These are phyloP conservation scores for Angomonas ambiguus DNA, from an alignment of 208 protist genomes.

Conservation along the genomic window DNA sequence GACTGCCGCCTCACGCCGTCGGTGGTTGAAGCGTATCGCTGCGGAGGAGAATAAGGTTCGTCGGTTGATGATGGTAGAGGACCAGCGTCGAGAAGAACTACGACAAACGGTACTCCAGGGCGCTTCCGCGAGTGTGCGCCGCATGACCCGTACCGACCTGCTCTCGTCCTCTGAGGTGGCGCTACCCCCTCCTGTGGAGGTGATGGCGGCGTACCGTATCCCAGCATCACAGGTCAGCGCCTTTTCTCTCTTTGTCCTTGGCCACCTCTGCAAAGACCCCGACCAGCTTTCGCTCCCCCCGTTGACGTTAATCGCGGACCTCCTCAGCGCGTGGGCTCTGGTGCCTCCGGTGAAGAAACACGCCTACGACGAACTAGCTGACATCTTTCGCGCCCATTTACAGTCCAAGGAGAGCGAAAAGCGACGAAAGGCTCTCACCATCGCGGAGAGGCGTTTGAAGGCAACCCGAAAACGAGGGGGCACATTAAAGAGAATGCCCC, in stretches of 20 bases:
- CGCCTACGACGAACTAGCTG: conserved; percentile 40
- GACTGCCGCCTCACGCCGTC: conserved; percentile 47
- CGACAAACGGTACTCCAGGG: conserved; percentile 44
- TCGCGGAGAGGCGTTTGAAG: neutral
- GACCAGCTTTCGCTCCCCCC: conserved; percentile 32
- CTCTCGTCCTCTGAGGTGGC: conserved; percentile 29
- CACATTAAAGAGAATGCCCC: no score
- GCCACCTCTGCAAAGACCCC: conserved; percentile 41
- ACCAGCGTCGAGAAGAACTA: conserved; percentile 54
- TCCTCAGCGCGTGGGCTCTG: conserved; percentile 61
- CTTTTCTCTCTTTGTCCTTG: conserved; percentile 75
- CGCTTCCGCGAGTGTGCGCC: conserved; percentile 44
- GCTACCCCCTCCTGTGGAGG: conserved; percentile 18
- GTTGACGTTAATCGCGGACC: conserved; percentile 56
- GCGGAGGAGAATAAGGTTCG: conserved; percentile 64
- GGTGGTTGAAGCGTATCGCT: conserved; percentile 56
- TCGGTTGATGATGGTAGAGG: conserved; percentile 70
- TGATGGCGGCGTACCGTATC: conserved; percentile 46
- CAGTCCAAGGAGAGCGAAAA: neutral
- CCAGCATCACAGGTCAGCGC: conserved; percentile 38
- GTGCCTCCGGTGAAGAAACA: conserved; percentile 50
- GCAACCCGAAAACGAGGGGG: neutral
- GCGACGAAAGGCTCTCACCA: neutral
- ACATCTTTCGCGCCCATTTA: conserved; percentile 23
- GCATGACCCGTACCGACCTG: conserved; percentile 63